Evolutionary conservation across 345 rosid species (phyloP).

Genomic region (Rubroshorea leprosula): DNA sequence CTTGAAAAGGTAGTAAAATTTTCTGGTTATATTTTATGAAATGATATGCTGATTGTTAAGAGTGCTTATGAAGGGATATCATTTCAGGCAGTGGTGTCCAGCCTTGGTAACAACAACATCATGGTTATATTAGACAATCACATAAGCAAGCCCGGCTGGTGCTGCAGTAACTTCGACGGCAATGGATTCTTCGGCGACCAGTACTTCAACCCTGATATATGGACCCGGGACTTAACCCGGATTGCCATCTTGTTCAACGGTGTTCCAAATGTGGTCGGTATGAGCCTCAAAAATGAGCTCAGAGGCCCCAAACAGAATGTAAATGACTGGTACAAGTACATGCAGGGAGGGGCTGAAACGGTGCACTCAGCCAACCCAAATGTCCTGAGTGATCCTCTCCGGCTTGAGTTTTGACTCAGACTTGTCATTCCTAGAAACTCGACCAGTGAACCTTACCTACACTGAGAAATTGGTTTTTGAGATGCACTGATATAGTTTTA

Average conservation of each 20-base stretch:
- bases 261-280: constrained; percentile 56
- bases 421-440: constrained; percentile 44
- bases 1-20: no score
- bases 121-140: constrained; percentile 95
- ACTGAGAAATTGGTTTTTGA: constrained; percentile 61
- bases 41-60: neutral
- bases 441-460: constrained; percentile 45
- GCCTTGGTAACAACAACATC: constrained; percentile 59
- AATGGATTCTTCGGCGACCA: constrained; percentile 92
- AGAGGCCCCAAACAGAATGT: no score
- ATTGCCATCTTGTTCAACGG: constrained; percentile 67
- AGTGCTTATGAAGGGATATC: neutral
- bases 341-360: constrained; percentile 70
- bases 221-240: constrained; percentile 52
- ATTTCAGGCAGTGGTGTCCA: constrained; percentile 65
- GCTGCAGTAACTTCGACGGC: constrained; percentile 64
- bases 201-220: constrained; percentile 70
- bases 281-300: constrained; percentile 93
- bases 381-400: constrained; percentile 67
- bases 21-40: no score
- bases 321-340: constrained; percentile 75
- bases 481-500: constrained; percentile 65
- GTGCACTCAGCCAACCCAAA: constrained; percentile 72
- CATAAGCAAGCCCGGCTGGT: constrained; percentile 90
- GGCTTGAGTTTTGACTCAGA: constrained; percentile 69